These are phyloP conservation scores for Jacaranda mimosifolia DNA, from an alignment of 257 asterid species.

Conservation along the genomic window DNA sequence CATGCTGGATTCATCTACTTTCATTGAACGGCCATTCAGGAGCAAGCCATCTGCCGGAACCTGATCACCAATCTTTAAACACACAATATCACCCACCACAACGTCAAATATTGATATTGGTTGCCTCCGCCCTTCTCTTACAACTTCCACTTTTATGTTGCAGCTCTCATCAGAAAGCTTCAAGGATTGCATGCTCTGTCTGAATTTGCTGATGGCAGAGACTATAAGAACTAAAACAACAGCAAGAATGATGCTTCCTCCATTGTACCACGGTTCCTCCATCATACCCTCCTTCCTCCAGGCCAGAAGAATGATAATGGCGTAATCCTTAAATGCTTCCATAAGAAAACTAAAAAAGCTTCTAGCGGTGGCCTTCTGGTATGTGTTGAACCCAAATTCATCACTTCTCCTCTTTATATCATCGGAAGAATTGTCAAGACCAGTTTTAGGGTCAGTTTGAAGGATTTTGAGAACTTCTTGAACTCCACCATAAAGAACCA, in stretches of 20 bases:
- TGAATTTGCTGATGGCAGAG: slow-evolving; percentile 18
- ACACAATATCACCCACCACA: slow-evolving; percentile 44
- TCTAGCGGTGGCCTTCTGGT: no score
- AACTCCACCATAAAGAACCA: no score
- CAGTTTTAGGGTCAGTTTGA: no score
- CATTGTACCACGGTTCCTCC: background rate
- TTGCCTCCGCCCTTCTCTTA: slow-evolving; percentile 32
- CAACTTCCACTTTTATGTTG: background rate
- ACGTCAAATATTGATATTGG: slow-evolving; percentile 32
- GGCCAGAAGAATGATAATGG: background rate
- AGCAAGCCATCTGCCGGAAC: slow-evolving; percentile 45
- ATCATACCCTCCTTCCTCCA: slow-evolving; percentile 27
- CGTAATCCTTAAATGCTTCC: no score
- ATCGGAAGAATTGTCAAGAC: no score
- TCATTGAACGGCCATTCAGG: slow-evolving; percentile 39
- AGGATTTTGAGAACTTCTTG: no score
- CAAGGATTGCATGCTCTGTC: slow-evolving; percentile 19
- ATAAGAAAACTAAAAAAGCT: no score
- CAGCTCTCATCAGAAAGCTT: background rate
- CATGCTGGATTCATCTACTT: slow-evolving; percentile 48
- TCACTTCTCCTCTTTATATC: no score
- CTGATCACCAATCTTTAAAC: slow-evolving; percentile 41
- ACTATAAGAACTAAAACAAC: background rate
- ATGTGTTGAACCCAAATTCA: no score
- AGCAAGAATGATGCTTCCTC: slow-evolving; percentile 16